These are phyloP conservation scores for Fraxinus excelsior DNA, from an alignment of 257 asterid species.

Conservation along the genomic window DNA sequence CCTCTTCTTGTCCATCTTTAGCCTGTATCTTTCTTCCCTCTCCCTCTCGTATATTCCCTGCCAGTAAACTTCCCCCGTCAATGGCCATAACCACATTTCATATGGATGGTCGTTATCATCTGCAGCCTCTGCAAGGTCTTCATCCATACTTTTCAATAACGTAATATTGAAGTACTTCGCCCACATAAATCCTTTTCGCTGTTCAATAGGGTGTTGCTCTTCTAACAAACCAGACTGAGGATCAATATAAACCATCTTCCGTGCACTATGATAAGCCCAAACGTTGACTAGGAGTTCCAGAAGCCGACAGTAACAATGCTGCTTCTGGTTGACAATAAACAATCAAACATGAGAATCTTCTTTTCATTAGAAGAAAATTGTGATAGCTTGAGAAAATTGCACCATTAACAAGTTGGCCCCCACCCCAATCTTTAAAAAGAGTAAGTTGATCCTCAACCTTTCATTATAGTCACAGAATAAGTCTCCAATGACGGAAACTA, in stretches of 20 bases:
- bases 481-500: neutral
- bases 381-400: neutral
- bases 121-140: conserved; percentile 96
- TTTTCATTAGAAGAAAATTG: conserved; percentile 5
- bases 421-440: neutral
- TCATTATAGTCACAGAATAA: neutral
- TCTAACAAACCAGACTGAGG: conserved; percentile 68
- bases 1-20: conserved; percentile 95
- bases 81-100: conserved; percentile 89
- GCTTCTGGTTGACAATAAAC: conserved; percentile 53
- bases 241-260: conserved; percentile 79
- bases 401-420: neutral
- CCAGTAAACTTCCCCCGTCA: conserved; percentile 92
- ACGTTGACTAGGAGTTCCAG: conserved; percentile 81
- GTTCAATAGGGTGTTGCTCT: conserved; percentile 81
- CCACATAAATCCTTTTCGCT: conserved; percentile 84
- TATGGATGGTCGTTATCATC: conserved; percentile 85
- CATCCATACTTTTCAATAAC: conserved; percentile 84
- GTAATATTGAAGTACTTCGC: conserved; percentile 65
- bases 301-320: conserved; percentile 83
- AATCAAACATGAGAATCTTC: conserved; percentile 29
- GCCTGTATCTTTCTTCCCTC: conserved; percentile 87
- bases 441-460: neutral
- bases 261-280: conserved; percentile 95
- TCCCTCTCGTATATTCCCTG: conserved; percentile 89